These are phyloP conservation scores for Xylaria longipes DNA, from an alignment of 495 filamentous ascomycete species.

Conservation along the genomic window DNA sequence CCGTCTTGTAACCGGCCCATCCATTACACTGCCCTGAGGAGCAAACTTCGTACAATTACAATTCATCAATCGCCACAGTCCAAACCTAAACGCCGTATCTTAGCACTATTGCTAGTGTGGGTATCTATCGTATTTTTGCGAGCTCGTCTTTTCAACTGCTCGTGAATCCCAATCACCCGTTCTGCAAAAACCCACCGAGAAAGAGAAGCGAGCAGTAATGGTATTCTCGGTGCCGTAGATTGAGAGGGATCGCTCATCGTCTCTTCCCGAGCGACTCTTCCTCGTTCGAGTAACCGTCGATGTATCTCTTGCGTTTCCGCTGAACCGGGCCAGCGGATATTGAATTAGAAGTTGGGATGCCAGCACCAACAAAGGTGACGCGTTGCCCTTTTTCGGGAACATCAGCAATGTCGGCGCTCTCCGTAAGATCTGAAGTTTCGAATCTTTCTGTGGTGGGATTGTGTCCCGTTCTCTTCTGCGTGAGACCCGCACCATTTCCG, in stretches of 20 bases:
- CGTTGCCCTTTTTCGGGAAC: neutral
- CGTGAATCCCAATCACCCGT: neutral
- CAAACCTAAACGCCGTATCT: neutral
- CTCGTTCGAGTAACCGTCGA: neutral
- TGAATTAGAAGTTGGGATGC: neutral
- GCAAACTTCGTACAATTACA: neutral
- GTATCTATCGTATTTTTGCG: neutral
- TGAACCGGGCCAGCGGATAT: neutral
- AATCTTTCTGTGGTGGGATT: neutral
- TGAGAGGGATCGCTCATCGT: neutral
- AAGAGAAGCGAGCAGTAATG: neutral
- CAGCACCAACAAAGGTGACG: neutral
- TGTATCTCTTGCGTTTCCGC: neutral
- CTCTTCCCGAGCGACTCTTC: neutral
- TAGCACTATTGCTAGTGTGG: neutral
- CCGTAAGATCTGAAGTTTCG: neutral
- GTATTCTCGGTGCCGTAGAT: neutral
- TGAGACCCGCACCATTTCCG: neutral
- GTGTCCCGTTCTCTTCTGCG: neutral
- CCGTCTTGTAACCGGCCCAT: neutral
- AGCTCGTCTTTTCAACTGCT: neutral
- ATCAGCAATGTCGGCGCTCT: neutral
- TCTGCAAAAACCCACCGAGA: neutral
- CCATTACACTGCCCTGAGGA: neutral
- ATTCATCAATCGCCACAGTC: neutral